Conservation (phyloP, 106 monocot genomes). For the Cymbidium sinense region DNA sequence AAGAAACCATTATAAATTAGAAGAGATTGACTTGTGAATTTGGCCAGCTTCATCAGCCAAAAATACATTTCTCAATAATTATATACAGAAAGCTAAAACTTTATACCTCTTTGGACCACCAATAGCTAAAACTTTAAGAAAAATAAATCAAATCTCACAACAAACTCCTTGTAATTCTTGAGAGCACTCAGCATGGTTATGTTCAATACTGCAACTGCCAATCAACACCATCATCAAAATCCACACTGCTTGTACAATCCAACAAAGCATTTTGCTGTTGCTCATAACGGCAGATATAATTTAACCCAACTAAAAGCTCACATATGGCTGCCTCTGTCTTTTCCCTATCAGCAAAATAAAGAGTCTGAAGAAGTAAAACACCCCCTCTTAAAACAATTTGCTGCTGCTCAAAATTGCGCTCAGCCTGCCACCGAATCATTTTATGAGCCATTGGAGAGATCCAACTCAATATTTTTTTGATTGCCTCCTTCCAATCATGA, state of each 20-base stretch:
- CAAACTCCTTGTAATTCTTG: not conserved
- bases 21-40: not conserved
- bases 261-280: constrained; percentile 88
- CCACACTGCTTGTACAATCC: constrained; percentile 76
- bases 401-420: constrained; percentile 86
- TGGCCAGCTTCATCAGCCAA: constrained; percentile 11
- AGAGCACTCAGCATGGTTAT: not conserved
- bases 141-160: constrained; percentile 1
- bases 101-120: not conserved
- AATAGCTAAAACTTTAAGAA: constrained; percentile 1
- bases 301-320: constrained; percentile 84
- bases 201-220: constrained; percentile 47
- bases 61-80: not conserved
- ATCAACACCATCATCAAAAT: constrained; percentile 75
- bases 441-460: constrained; percentile 88
- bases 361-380: constrained; percentile 67
- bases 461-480: constrained; percentile 67
- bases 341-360: constrained; percentile 86
- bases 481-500: constrained; percentile 73
- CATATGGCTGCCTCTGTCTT: constrained; percentile 78
- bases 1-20: not conserved
- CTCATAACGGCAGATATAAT: constrained; percentile 91
- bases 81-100: not conserved
- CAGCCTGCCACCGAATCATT: constrained; percentile 94
- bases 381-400: constrained; percentile 51